These are phyloP conservation scores for Cucumis variabilis DNA, from an alignment of 331 rosid genomes.

Conservation along the genomic window DNA sequence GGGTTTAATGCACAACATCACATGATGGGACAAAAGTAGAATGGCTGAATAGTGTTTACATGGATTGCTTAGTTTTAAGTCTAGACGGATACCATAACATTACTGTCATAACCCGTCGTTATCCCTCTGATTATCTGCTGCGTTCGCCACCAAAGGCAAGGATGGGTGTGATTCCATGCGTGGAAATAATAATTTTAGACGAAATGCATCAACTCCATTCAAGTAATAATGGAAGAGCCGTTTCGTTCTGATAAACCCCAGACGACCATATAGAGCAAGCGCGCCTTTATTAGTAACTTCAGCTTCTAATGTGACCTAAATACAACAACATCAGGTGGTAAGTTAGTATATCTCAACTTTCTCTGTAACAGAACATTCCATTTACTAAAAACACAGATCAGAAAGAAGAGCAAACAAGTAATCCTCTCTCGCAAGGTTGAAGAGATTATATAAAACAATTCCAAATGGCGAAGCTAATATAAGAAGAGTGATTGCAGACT, in stretches of 20 bases:
- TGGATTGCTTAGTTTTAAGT: not conserved
- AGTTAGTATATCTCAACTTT: slow-evolving; percentile 4
- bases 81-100: not conserved
- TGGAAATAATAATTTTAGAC: slow-evolving; percentile 85
- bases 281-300: slow-evolving; percentile 99
- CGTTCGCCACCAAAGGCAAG: slow-evolving; percentile 27
- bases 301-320: slow-evolving; percentile 90
- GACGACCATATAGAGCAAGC: slow-evolving; percentile 92
- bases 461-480: not conserved
- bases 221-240: slow-evolving; percentile 92
- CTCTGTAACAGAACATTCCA: not conserved
- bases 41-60: slow-evolving; percentile 9
- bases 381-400: not conserved
- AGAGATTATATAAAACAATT: not conserved
- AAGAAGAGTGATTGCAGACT: slow-evolving; percentile 1
- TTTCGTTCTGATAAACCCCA: slow-evolving; percentile 89
- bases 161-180: slow-evolving; percentile 52
- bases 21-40: slow-evolving; percentile 1
- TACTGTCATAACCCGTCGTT: not conserved
- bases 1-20: slow-evolving; percentile 25
- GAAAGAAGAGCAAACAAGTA: not conserved
- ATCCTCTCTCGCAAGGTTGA: not conserved
- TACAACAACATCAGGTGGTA: not conserved
- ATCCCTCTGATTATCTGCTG: not conserved
- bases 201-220: slow-evolving; percentile 99